These are phyloP conservation scores for Alisma plantagoaquatica DNA, from an alignment of 106 monocot species.

Conservation along the genomic window DNA sequence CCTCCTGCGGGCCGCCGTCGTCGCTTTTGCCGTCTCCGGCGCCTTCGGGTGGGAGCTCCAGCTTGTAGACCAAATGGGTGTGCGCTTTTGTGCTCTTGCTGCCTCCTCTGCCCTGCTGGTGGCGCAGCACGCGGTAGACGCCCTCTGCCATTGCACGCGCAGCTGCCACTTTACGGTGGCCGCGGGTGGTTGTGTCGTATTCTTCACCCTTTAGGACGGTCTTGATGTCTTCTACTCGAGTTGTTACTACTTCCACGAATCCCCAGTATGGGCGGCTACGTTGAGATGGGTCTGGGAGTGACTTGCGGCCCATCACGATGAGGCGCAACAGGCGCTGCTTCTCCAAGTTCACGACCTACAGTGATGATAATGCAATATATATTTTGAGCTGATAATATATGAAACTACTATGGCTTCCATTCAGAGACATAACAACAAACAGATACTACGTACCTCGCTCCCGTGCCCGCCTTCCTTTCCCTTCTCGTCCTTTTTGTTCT, in stretches of 20 bases:
- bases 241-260: conserved; percentile 63
- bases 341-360: conserved; percentile 49
- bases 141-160: conserved; percentile 66
- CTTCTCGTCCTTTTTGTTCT: neutral
- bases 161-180: conserved; percentile 26
- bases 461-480: conserved; percentile 48
- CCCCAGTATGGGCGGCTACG: conserved; percentile 51
- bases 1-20: conserved; percentile 36
- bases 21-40: neutral
- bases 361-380: too few species aligned
- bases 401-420: too few species aligned
- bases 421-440: too few species aligned
- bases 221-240: conserved; percentile 49
- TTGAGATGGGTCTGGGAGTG: conserved; percentile 54
- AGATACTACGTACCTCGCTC: conserved; percentile 28
- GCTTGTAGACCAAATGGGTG: conserved; percentile 79
- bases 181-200: conserved; percentile 62
- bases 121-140: conserved; percentile 60
- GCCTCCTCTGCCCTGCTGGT: conserved; percentile 16
- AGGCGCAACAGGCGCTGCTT: conserved; percentile 45
- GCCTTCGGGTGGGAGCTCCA: conserved; percentile 32
- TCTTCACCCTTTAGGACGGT: conserved; percentile 53
- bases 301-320: conserved; percentile 76
- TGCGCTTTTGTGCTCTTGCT: conserved; percentile 7
- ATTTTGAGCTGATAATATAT: too few species aligned